Evolutionary conservation across 768 basidiomycete genomes (phyloP), one percentile per base, ranked within the genome.

Genomic region (Tulasnella sp.): DNA sequence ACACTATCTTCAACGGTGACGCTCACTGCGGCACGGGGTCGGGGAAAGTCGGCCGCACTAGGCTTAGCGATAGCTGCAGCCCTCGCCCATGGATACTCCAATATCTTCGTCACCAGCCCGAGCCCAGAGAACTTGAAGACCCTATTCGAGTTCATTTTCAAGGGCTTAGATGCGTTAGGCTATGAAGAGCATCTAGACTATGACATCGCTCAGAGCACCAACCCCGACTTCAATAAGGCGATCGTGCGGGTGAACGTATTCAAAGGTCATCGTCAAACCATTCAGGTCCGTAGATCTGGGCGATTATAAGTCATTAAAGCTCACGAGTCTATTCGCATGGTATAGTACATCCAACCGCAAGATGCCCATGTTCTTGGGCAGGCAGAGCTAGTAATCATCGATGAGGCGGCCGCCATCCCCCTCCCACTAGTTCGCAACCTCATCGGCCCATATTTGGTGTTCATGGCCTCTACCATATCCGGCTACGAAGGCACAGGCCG

Each of bases 401-500:
- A 99, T 67, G 96, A 99, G 72, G 95, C 95, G 5, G 96, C 96
- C 8, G 96, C 96, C 19, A 98, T 98, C 55, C 96, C 96, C 1
- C 81, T 98, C 17, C 93, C 95, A 1, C 84, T 99, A 34, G 95
- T 99, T 17, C 84, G 88, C 58, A 90, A 91, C 66, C 86, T 99
- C 63, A 83, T 99, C 56, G 96, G 96, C 0, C 78, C 78, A 0
- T 98, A 98, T 73, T 87, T 98, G 34, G 93, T 98, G 52, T 98
- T 98, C 77, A 85, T 98, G 78, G 90, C 96, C 1, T 96, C 93
- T n/a, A 99, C 96, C 0, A 93, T 99, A 74, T 98, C 97, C 70
- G 96, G 96, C 42, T 99, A 99, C 72, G 96, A 98, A 78, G 96
- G 96, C 26, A 98, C 96, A 0, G 96, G 96, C n/a, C 88, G 96